Evolutionary conservation across 2,329 filamentous ascomycete genomes (phyloP).

Genomic region (Calonectria hawksworthii): DNA sequence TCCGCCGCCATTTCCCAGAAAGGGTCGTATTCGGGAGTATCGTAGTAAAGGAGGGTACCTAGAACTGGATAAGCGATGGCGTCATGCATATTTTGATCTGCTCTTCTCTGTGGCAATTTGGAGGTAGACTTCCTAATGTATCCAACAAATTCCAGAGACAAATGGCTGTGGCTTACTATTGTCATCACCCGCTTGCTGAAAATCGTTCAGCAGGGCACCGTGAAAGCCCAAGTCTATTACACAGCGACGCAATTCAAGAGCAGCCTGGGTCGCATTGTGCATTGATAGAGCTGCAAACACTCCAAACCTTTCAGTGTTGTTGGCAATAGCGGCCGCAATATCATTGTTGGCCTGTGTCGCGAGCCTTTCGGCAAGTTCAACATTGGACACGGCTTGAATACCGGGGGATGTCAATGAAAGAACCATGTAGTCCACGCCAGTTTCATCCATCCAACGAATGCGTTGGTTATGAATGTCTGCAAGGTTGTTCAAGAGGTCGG

Average conservation of each 20-base stretch:
- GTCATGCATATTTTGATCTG: too few relatives aligned
- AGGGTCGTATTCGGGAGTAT: not conserved
- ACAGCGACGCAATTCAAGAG: conserved; percentile 11
- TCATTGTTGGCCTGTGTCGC: conserved; percentile 23
- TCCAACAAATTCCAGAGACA: not conserved
- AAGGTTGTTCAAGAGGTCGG: not conserved
- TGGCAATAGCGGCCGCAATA: not conserved
- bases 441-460: conserved; percentile 11
- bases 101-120: not conserved
- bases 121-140: not conserved
- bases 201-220: conserved; percentile 27
- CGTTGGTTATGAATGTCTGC: conserved; percentile 29
- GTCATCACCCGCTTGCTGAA: not conserved
- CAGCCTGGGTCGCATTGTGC: conserved; percentile 17
- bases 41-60: conserved; percentile 19
- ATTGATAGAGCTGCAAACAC: conserved; percentile 21
- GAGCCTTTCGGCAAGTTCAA: not conserved
- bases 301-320: conserved; percentile 12
- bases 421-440: conserved; percentile 31
- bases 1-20: conserved; percentile 29
- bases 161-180: not conserved
- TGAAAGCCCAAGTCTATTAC: conserved; percentile 13
- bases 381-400: conserved; percentile 12
- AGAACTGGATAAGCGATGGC: not conserved
- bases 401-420: conserved; percentile 27